Conservation (phyloP, 192 early-diverging fungal genomes). For the Thoreauomyces humboldtii region DNA sequence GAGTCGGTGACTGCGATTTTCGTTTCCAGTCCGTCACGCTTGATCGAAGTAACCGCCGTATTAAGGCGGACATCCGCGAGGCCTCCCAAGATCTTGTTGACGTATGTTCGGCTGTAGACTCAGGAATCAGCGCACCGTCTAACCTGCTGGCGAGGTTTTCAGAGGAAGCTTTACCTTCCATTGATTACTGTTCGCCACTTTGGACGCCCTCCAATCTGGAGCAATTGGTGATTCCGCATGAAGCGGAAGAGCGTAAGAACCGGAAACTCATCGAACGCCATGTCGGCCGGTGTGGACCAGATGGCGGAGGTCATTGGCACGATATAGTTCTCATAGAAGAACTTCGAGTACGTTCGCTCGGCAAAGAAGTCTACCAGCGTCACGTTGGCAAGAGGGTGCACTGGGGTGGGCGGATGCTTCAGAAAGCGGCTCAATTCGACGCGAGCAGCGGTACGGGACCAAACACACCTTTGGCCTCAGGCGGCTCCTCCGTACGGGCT, state of each 20-base stretch:
- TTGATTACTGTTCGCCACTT: constrained; percentile 57
- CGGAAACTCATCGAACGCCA: constrained; percentile 55
- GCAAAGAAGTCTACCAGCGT: constrained; percentile 56
- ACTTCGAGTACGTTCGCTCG: constrained; percentile 46
- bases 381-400: constrained; percentile 38
- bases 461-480: constrained; percentile 1
- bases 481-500: constrained; percentile 12
- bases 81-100: constrained; percentile 35
- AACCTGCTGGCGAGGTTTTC: neutral
- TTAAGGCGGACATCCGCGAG: constrained; percentile 39
- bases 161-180: constrained; percentile 39
- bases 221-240: constrained; percentile 60
- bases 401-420: constrained; percentile 8
- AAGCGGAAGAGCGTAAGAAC: constrained; percentile 61
- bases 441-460: too few species aligned
- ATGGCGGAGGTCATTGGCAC: constrained; percentile 67
- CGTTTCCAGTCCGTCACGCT: constrained; percentile 22
- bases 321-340: constrained; percentile 64
- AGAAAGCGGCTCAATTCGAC: too few species aligned
- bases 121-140: constrained; percentile 1
- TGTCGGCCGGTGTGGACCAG: constrained; percentile 62
- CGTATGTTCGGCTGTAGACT: constrained; percentile 36
- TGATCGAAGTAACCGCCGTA: constrained; percentile 31
- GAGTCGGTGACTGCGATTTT: constrained; percentile 32
- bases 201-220: constrained; percentile 50